Evolutionary conservation across 148 eudicot genomes (phyloP).

Genomic region (Limonium bicolor): DNA sequence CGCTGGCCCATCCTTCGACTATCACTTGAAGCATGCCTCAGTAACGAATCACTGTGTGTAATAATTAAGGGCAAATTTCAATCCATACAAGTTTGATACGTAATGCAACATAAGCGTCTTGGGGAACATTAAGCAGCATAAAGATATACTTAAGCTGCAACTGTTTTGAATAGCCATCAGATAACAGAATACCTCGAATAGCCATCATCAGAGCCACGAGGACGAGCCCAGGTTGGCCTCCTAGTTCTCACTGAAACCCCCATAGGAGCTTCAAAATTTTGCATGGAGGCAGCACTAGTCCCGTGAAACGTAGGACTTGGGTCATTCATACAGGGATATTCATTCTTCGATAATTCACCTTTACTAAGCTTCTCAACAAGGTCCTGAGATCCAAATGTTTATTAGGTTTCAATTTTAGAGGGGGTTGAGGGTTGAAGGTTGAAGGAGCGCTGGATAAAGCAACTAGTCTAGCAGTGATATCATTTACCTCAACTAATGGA

Average conservation of each 20-base stretch:
- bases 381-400: slow-evolving; percentile 32
- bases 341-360: slow-evolving; percentile 76
- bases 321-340: slow-evolving; percentile 91
- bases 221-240: slow-evolving; percentile 94
- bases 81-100: not conserved
- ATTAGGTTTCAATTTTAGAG: too few species aligned
- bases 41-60: slow-evolving; percentile 67
- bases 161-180: too few species aligned
- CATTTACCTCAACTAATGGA: slow-evolving; percentile 77
- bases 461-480: not conserved
- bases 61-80: too few species aligned
- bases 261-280: slow-evolving; percentile 35
- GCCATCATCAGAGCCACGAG: slow-evolving; percentile 92
- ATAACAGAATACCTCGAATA: slow-evolving; percentile 68
- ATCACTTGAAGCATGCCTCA: slow-evolving; percentile 82
- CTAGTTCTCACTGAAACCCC: slow-evolving; percentile 82
- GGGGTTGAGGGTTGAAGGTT: too few species aligned
- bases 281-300: slow-evolving; percentile 31
- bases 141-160: too few species aligned
- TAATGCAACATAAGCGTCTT: not conserved
- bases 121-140: not conserved
- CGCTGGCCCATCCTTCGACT: slow-evolving; percentile 74
- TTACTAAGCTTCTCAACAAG: slow-evolving; percentile 74
- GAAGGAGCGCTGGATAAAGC: not conserved
- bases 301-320: slow-evolving; percentile 85